A percentile compares a stretch with the other conserved stretches of the same genome.
These are phyloP conservation scores for Cyberlindnera subsufficiens DNA, from an alignment of 805 yeast genomes.

Conservation along the genomic window DNA sequence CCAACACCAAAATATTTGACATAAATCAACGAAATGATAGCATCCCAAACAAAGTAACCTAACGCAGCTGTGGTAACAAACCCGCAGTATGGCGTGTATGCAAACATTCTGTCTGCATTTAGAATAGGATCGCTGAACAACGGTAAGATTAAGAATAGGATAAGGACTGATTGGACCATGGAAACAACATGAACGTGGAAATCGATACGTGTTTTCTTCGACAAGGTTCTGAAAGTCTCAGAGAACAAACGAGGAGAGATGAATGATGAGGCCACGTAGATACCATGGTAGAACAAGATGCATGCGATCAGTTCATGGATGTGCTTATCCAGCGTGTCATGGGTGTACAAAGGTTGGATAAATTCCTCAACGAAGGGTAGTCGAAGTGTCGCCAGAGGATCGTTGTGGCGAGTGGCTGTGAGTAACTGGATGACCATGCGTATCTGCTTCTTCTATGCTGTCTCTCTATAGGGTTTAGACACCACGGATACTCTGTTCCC, in stretches of 20 bases:
- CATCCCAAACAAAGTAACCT: constrained; percentile 88
- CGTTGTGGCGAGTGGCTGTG: constrained; percentile 13
- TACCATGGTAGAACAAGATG: constrained; percentile 24
- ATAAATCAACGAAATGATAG: constrained; percentile 51
- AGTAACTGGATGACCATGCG: not conserved
- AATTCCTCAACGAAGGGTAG: constrained; percentile 26
- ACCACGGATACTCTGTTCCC: too few species aligned
- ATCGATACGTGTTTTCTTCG: constrained; percentile 49
- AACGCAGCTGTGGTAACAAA: constrained; percentile 56
- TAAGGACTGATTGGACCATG: constrained; percentile 70
- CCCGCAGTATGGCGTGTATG: constrained; percentile 65
- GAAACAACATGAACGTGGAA: constrained; percentile 87
- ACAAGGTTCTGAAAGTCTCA: constrained; percentile 16
- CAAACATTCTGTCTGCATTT: constrained; percentile 45
- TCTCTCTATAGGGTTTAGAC: too few species aligned
- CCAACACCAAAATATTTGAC: constrained; percentile 62
- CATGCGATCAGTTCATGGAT: constrained; percentile 28
- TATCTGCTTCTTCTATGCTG: not conserved
- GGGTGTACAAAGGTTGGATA: constrained; percentile 20
- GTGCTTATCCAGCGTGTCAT: constrained; percentile 21
- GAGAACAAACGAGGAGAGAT: constrained; percentile 21
- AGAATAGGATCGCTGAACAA: constrained; percentile 51
- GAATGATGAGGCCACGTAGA: constrained; percentile 20
- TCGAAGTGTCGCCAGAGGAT: constrained; percentile 20
- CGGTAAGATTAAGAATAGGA: constrained; percentile 54